Conservation (phyloP, 164 flowering plant species). For the Chimonanthus praecox region DNA sequence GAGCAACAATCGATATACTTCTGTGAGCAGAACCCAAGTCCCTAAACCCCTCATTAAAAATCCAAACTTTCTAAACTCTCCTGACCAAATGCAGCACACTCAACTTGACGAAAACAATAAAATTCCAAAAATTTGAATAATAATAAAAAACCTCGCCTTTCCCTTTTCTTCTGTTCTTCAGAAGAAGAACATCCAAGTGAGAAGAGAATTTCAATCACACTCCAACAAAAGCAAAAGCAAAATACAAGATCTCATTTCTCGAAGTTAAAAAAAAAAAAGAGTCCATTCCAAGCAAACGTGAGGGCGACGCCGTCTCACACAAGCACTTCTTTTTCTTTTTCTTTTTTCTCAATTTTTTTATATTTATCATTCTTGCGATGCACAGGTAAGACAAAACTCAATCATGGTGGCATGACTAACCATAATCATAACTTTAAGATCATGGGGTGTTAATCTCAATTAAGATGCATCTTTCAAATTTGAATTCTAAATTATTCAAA, state of each 20-base stretch:
- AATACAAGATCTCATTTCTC: neutral
- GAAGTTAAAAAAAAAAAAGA: too few species aligned
- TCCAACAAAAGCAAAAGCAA: neutral
- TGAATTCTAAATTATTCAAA: too few species aligned
- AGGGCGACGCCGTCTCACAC: constrained; percentile 1
- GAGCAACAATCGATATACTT: neutral
- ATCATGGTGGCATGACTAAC: too few species aligned
- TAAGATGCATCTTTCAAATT: too few species aligned
- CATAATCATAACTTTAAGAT: too few species aligned
- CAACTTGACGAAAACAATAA: constrained; percentile 1
- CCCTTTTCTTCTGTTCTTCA: neutral
- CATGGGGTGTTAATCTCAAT: too few species aligned
- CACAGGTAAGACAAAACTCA: too few species aligned
- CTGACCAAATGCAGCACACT: constrained; percentile 7
- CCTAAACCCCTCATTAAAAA: neutral
- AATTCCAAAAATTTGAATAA: neutral
- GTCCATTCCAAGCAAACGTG: neutral
- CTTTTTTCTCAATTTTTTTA: neutral
- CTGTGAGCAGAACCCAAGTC: too few species aligned
- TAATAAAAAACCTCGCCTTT: neutral
- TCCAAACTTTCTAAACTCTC: neutral
- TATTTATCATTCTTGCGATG: too few species aligned
- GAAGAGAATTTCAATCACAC: neutral
- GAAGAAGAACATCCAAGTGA: neutral
- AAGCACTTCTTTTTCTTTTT: neutral